Conservation (phyloP, 208 protist species). For the Leishmania amazonensis region DNA sequence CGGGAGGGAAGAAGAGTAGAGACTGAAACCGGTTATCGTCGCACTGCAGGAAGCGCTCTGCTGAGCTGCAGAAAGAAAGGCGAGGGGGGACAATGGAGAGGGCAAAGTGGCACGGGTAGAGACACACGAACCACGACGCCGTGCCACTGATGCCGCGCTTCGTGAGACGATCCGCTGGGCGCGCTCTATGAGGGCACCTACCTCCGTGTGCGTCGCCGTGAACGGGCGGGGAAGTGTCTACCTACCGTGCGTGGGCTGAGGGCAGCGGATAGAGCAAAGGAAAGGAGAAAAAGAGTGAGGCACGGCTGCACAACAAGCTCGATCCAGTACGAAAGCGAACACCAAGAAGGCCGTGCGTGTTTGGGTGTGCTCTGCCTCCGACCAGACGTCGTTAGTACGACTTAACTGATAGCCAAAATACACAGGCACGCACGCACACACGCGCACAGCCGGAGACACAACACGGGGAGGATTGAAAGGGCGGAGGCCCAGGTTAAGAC, state of each 20-base stretch:
- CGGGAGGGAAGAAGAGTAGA: slow-evolving; percentile 2
- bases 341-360: too few relatives aligned
- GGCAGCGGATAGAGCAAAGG: slow-evolving; percentile 7
- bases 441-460: not conserved
- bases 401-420: not conserved
- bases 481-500: not conserved
- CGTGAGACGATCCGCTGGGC: not conserved
- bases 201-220: not conserved
- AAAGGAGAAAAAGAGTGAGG: slow-evolving; percentile 2
- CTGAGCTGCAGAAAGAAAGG: not conserved
- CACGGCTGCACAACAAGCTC: not conserved
- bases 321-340: not conserved
- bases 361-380: not conserved
- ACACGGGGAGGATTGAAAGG: not conserved
- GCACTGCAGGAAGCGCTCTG: slow-evolving; percentile 8
- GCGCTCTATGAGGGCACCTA: not conserved
- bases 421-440: not conserved
- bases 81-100: not conserved
- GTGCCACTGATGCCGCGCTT: not conserved
- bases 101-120: not conserved
- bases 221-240: not conserved
- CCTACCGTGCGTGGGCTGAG: not conserved
- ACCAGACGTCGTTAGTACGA: not conserved
- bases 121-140: not conserved
- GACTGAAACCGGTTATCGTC: not conserved